phyloP scores from a whole-genome alignment of 495 filamentous ascomycete species.

The Xylaria intraflava region DNA sequence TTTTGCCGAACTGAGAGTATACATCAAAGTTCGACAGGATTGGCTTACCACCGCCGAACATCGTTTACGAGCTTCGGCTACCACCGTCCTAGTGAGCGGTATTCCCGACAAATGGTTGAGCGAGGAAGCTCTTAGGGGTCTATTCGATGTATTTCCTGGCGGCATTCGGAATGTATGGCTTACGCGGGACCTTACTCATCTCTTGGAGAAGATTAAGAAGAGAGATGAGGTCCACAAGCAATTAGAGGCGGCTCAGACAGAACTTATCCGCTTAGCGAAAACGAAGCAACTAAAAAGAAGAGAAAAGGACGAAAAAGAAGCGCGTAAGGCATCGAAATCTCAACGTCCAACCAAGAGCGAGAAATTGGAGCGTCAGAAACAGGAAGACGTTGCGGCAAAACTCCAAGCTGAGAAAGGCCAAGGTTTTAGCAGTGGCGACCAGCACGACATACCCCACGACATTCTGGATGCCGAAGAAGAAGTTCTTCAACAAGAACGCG shows the following conservation, averaged over 20 bases:
- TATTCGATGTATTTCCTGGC: conserved; percentile 97
- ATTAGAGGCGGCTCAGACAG: conserved; percentile 79
- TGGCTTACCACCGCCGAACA: conserved; percentile 95
- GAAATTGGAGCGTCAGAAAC: conserved; percentile 36
- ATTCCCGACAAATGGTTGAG: conserved; percentile 88
- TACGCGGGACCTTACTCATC: conserved; percentile 82
- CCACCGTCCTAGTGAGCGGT: conserved; percentile 83
- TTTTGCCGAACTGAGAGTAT: conserved; percentile 80
- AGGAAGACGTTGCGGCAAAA: conserved; percentile 51
- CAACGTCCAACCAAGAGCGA: conserved; percentile 47
- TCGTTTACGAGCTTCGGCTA: conserved; percentile 88
- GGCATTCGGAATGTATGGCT: conserved; percentile 96
- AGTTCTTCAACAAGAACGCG: conserved; percentile 15
- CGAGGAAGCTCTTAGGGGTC: conserved; percentile 64
- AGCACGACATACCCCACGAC: conserved; percentile 70
- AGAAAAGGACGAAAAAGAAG: conserved; percentile 57
- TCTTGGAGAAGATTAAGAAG: conserved; percentile 77
- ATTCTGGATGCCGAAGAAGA: conserved; percentile 60
- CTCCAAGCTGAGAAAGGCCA: conserved; percentile 54
- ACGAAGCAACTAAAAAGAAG: conserved; percentile 64
- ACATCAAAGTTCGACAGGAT: conserved; percentile 88
- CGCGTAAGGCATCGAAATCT: conserved; percentile 41
- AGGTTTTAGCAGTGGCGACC: conserved; percentile 78
- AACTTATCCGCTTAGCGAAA: conserved; percentile 70
- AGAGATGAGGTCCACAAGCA: conserved; percentile 63